Conservation (phyloP, 1,284 basidiomycete genomes). For the Vanrija humicola region DNA sequence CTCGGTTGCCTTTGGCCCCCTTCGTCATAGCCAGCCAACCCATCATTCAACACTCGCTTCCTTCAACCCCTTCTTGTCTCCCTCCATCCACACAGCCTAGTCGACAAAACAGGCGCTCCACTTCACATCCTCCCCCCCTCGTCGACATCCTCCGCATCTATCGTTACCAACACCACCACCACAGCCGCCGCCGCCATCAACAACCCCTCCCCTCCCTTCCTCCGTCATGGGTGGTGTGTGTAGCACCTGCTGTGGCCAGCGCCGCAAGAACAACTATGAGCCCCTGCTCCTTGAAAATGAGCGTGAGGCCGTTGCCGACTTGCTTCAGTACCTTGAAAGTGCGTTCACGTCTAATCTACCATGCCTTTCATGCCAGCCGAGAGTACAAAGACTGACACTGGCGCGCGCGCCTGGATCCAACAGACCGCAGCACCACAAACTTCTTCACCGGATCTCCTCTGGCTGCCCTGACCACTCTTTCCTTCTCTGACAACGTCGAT, state of each 20-base stretch:
- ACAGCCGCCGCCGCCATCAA: background rate
- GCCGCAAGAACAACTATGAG: slow-evolving; percentile 68
- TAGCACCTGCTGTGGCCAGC: slow-evolving; percentile 43
- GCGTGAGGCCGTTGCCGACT: slow-evolving; percentile 95
- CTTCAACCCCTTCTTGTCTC: background rate
- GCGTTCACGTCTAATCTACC: slow-evolving; percentile 40
- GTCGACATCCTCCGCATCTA: background rate
- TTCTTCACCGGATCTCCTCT: slow-evolving; percentile 93
- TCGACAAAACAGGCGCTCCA: background rate
- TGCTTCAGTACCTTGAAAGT: slow-evolving; percentile 98
- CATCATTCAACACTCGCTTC: background rate
- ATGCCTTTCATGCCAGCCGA: background rate
- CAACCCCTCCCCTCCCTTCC: background rate
- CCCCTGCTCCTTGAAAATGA: slow-evolving; percentile 95
- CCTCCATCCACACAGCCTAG: background rate
- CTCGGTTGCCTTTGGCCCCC: no score
- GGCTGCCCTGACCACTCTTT: slow-evolving; percentile 89
- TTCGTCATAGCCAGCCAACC: no score
- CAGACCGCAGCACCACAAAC: slow-evolving; percentile 92
- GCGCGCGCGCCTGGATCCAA: background rate
- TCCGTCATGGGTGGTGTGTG: slow-evolving; percentile 40
- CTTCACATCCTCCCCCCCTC: background rate
- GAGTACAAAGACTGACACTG: background rate
- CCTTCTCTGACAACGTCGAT: slow-evolving; percentile 99
- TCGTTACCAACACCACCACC: background rate